A percentile compares a stretch with the other conserved stretches of the same genome.
phyloP scores from a whole-genome alignment of 768 basidiomycete genomes.

The Sporobolomyces pararoseus region DNA sequence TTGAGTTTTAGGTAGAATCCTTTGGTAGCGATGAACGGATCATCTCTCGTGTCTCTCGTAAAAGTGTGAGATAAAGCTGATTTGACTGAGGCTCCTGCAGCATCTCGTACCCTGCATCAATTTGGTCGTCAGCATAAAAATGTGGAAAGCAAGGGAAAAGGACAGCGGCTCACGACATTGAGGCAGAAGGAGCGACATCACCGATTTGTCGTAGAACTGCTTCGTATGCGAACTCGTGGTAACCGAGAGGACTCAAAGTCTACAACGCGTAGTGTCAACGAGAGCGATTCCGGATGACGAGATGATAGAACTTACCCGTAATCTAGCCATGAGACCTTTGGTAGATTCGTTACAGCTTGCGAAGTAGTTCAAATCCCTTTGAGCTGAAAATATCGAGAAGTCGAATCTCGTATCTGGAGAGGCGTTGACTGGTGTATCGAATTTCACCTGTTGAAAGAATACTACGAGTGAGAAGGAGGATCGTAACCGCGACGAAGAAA shows the following conservation, averaged over 20 bases:
- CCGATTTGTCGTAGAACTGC: conserved; percentile 71
- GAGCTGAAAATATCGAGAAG: conserved; percentile 65
- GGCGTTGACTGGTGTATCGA: conserved; percentile 50
- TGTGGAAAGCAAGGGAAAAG: not conserved
- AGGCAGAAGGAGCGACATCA: conserved; percentile 68
- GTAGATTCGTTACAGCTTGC: conserved; percentile 67
- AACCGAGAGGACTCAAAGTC: conserved; percentile 45
- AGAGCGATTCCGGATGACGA: not conserved
- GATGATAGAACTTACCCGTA: conserved; percentile 70
- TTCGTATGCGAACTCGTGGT: conserved; percentile 80
- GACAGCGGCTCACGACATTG: conserved; percentile 66
- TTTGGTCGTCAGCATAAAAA: not conserved
- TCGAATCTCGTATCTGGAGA: conserved; percentile 67
- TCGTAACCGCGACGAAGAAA: not conserved
- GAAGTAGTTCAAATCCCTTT: conserved; percentile 73
- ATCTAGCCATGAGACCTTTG: conserved; percentile 62
- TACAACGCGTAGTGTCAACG: not conserved
- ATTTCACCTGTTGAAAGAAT: conserved; percentile 43
- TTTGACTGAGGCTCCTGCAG: conserved; percentile 75
- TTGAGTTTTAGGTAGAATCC: conserved; percentile 64
- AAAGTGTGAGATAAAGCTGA: conserved; percentile 77
- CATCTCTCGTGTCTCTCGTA: conserved; percentile 70
- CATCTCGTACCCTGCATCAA: conserved; percentile 67
- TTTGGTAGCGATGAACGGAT: conserved; percentile 59
- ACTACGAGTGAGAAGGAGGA: not conserved